These are phyloP conservation scores for Podila epicladia DNA, from an alignment of 192 early-diverging fungal species.

Conservation along the genomic window DNA sequence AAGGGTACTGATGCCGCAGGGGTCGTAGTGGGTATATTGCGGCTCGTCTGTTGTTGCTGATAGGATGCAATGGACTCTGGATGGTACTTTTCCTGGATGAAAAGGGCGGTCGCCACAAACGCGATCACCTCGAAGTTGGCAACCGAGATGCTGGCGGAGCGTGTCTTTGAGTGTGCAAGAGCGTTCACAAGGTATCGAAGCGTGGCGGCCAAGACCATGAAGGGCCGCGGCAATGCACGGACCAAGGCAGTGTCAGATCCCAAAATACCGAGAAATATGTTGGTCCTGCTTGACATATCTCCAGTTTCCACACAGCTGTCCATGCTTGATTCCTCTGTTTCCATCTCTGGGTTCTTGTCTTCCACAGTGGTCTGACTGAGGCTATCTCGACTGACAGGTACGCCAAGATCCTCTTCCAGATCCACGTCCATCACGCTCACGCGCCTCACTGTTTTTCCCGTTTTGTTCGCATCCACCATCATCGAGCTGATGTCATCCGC, in stretches of 20 bases:
- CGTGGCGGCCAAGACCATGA: slow-evolving; percentile 41
- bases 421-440: slow-evolving; percentile 21
- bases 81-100: slow-evolving; percentile 36
- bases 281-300: slow-evolving; percentile 33
- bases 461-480: background rate
- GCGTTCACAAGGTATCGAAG: slow-evolving; percentile 56
- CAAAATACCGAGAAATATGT: slow-evolving; percentile 39
- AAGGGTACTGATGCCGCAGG: slow-evolving; percentile 14
- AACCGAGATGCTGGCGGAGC: slow-evolving; percentile 27
- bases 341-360: background rate
- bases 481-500: background rate
- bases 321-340: background rate
- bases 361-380: background rate
- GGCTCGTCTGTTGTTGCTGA: background rate
- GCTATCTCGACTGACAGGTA: background rate
- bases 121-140: slow-evolving; percentile 61
- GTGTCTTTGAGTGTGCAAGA: slow-evolving; percentile 40
- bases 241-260: slow-evolving; percentile 26
- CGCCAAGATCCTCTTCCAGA: background rate
- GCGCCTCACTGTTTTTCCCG: slow-evolving; percentile 2
- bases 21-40: slow-evolving; percentile 21
- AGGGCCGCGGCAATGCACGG: slow-evolving; percentile 24
- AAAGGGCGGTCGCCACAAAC: slow-evolving; percentile 54
- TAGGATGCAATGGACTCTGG: slow-evolving; percentile 12
- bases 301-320: background rate